phyloP scores from a whole-genome alignment of 2,329 filamentous ascomycete species.

The Lachnellula subtilissima region DNA sequence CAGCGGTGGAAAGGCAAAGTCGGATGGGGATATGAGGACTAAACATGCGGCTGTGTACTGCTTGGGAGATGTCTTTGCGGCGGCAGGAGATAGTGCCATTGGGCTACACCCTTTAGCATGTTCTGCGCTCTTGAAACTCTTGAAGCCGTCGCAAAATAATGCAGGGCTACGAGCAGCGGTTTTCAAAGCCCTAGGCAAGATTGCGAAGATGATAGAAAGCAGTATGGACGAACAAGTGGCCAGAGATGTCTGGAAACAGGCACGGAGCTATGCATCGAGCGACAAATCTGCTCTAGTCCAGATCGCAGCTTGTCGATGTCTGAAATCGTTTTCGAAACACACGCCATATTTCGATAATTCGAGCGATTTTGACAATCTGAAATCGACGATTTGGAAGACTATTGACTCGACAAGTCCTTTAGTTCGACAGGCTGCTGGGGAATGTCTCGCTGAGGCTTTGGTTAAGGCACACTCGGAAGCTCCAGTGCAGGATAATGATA shows the following conservation, averaged over 20 bases:
- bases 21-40: constrained; percentile 69
- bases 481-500: constrained; percentile 43
- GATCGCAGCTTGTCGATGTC: constrained; percentile 70
- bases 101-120: constrained; percentile 73
- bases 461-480: constrained; percentile 73
- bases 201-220: constrained; percentile 67
- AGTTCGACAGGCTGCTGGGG: constrained; percentile 80
- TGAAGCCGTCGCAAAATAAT: constrained; percentile 76
- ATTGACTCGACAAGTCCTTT: constrained; percentile 72
- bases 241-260: constrained; percentile 92
- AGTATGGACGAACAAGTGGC: constrained; percentile 80
- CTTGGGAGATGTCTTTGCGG: constrained; percentile 81
- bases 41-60: constrained; percentile 87
- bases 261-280: constrained; percentile 65
- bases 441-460: constrained; percentile 77
- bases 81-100: constrained; percentile 91
- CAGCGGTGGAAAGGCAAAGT: constrained; percentile 66
- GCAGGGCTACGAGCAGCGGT: constrained; percentile 76
- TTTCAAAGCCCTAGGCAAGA: constrained; percentile 69
- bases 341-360: constrained; percentile 84
- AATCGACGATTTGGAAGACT: constrained; percentile 76
- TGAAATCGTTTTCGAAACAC: constrained; percentile 65
- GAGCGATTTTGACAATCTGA: constrained; percentile 84
- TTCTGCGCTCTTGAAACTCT: constrained; percentile 66
- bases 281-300: constrained; percentile 85